phyloP scores from a whole-genome alignment of 78 protist genomes.

The Polysphondylium violaceum region DNA sequence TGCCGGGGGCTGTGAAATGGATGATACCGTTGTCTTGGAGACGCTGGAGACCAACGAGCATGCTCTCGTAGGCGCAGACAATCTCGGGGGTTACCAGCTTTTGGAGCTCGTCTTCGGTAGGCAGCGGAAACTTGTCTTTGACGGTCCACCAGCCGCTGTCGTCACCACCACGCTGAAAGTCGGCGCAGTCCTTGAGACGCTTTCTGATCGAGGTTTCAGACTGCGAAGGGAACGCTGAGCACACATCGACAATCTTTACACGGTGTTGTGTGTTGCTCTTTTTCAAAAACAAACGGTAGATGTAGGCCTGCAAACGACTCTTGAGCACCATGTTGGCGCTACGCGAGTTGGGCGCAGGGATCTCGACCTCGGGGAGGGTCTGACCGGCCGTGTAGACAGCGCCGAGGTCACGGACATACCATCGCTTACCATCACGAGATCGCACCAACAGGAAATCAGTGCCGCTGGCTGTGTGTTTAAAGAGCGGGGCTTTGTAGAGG shows the following conservation, averaged over 20 bases:
- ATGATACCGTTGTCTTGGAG: conserved; percentile 76
- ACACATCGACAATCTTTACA: conserved; percentile 62
- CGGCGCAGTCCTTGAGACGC: conserved; percentile 80
- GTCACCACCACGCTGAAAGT: conserved; percentile 86
- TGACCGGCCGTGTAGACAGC: conserved; percentile 79
- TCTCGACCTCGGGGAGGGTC: conserved; percentile 67
- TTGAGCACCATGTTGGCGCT: conserved; percentile 67
- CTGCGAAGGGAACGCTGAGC: conserved; percentile 66
- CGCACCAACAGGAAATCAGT: conserved; percentile 84
- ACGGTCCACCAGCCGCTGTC: conserved; percentile 85
- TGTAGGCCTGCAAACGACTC: conserved; percentile 68
- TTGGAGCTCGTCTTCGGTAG: conserved; percentile 77
- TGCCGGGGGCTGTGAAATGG: conserved; percentile 59
- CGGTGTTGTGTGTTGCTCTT: conserved; percentile 46
- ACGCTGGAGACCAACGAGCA: conserved; percentile 60
- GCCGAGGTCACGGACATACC: conserved; percentile 79
- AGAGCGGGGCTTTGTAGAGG: conserved; percentile 80
- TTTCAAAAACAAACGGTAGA: conserved; percentile 70
- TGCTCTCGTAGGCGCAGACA: conserved; percentile 53
- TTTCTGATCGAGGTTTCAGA: conserved; percentile 81
- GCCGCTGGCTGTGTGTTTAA: conserved; percentile 47
- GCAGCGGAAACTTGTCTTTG: conserved; percentile 69
- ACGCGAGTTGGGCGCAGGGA: conserved; percentile 77
- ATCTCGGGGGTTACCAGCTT: conserved; percentile 75
- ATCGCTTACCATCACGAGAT: conserved; percentile 70